Evolutionary conservation across 345 rosid species (phyloP), one percentile per base, ranked within the genome.

Genomic region (Populus nigra): DNA sequence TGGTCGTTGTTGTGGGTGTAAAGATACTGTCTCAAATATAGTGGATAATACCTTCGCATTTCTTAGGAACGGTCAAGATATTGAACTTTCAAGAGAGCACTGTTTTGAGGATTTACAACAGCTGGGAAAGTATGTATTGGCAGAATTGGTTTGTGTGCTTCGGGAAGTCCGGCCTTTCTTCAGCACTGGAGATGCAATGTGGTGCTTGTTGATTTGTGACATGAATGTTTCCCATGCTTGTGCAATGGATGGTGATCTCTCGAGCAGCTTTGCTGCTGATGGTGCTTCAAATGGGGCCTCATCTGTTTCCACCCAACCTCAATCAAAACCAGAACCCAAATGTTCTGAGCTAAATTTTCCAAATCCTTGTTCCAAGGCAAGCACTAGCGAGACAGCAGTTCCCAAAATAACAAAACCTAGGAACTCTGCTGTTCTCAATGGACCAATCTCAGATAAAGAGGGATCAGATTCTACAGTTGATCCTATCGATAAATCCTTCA

Each of bases 171-270:
- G 92, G 79, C 93, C 97, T 73, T 91, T 90, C 75, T 89, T 90
- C 83, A 93, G 97, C 84, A 91, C 90, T 20, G 96, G 94, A 47
- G 99, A 95, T 86, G 99, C 99, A 68, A 95, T 95, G 98, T 93
- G 99, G 99, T 89, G 97, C 85, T 84, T 95, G 74, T 79, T 95
- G 84, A 90, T 95, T 66, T 91, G 91, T 83, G 99, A 95, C 88
- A 91, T 95, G 97, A 93, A 95, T 87, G 92, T 95, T 16, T 87
- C 97, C 22, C 96, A 89, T 86, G 98, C 99, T 74, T 90, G 96
- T 89, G 96, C 97, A 71, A 86, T 90, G 88, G 97, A 93, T 76
- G 90, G 91, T 77, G 94, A 90, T 53, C 82, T 87, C 27, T 77
- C 89, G 77, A 81, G 81, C 73, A 77, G 88, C 68, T 86, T 89